These are phyloP conservation scores for Bruguiera hainesii DNA, from an alignment of 441 rosid species.

Conservation along the genomic window DNA sequence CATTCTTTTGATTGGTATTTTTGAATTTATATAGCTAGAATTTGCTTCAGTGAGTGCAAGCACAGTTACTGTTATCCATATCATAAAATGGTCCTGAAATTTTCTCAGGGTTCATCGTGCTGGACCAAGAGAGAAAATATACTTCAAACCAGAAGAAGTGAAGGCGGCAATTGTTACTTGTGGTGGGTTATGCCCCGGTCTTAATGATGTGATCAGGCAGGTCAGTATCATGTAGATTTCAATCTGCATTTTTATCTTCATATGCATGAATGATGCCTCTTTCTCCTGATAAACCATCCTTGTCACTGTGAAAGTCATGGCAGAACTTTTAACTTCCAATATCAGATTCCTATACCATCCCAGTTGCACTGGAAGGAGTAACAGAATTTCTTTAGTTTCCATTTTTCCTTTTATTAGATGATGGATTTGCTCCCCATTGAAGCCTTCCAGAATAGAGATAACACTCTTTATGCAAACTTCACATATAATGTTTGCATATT, in stretches of 20 bases:
- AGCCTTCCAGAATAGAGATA: neutral
- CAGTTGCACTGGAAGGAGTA: too few relatives aligned
- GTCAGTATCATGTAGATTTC: constrained; percentile 36
- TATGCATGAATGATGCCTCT: neutral
- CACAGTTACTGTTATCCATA: neutral
- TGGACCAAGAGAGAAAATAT: constrained; percentile 93
- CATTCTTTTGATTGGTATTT: neutral
- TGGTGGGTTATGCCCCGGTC: constrained; percentile 99
- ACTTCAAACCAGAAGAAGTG: constrained; percentile 86
- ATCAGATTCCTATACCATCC: neutral
- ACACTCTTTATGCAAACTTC: neutral
- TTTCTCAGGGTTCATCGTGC: constrained; percentile 88
- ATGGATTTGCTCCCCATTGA: neutral
- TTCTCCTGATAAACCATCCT: constrained; percentile 2
- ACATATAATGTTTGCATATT: constrained; percentile 2
- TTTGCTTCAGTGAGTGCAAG: neutral
- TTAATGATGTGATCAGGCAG: constrained; percentile 96
- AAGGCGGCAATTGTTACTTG: constrained; percentile 95
- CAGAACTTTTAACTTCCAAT: constrained; percentile 8
- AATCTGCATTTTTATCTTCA: constrained; percentile 9
- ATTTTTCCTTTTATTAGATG: neutral
- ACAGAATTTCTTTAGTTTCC: neutral
- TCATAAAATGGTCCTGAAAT: constrained; percentile 2
- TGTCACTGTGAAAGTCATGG: neutral
- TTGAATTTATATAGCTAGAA: constrained; percentile 7